Percentiles rank a stretch among this genome's conserved stretches.
These are phyloP conservation scores for Penicillium robsamsonii DNA, from an alignment of 495 filamentous ascomycete species.

Conservation along the genomic window DNA sequence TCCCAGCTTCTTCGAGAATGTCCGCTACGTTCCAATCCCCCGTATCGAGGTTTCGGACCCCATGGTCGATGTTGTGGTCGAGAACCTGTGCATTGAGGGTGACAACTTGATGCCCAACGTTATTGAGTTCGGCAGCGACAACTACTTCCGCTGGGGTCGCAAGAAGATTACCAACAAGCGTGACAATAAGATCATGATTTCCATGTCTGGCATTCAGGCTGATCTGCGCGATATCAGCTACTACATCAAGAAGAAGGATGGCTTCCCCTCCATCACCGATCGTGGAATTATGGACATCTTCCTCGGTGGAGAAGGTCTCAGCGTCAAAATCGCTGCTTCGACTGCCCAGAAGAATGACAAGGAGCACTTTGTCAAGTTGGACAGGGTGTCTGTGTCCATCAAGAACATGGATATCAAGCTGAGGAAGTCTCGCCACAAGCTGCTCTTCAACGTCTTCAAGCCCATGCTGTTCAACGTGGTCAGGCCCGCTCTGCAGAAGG, in stretches of 20 bases:
- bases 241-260: slow-evolving; percentile 93
- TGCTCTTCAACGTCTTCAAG: slow-evolving; percentile 84
- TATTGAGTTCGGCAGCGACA: slow-evolving; percentile 85
- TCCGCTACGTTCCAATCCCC: slow-evolving; percentile 90
- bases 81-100: slow-evolving; percentile 92
- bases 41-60: slow-evolving; percentile 90
- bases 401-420: slow-evolving; percentile 87
- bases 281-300: slow-evolving; percentile 87
- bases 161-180: slow-evolving; percentile 78
- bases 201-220: slow-evolving; percentile 79
- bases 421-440: slow-evolving; percentile 91
- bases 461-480: slow-evolving; percentile 81
- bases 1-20: slow-evolving; percentile 77
- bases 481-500: slow-evolving; percentile 79
- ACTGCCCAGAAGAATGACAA: slow-evolving; percentile 74
- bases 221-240: slow-evolving; percentile 76
- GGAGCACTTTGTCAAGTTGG: slow-evolving; percentile 88
- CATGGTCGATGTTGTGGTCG: slow-evolving; percentile 80
- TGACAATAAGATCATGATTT: slow-evolving; percentile 75
- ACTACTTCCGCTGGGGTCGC: slow-evolving; percentile 93
- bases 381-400: slow-evolving; percentile 80
- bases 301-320: slow-evolving; percentile 82
- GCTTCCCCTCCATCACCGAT: slow-evolving; percentile 88
- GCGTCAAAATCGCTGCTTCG: slow-evolving; percentile 87
- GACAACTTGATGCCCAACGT: slow-evolving; percentile 98